phyloP scores from a whole-genome alignment of 225 moss, liverwort and hornwort genomes.

The Takakia lepidozioides region DNA sequence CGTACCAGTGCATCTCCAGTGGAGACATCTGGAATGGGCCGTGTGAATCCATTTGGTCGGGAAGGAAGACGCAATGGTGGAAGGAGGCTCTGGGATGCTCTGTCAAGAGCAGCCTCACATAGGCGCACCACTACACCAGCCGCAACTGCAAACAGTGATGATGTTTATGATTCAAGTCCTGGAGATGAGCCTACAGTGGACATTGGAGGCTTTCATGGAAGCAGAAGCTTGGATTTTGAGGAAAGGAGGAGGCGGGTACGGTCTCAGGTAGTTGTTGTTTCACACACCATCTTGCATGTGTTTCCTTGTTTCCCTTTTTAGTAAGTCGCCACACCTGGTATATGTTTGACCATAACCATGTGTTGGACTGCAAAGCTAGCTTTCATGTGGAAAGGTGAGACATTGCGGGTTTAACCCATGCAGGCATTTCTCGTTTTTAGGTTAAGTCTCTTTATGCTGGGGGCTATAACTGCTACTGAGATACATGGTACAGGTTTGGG shows the following conservation, averaged over 20 bases:
- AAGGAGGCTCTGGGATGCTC: conserved; percentile 85
- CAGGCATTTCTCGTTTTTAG: no score
- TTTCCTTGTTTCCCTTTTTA: no score
- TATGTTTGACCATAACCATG: no score
- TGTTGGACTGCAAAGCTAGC: no score
- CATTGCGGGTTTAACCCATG: no score
- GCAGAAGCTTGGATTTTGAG: conserved; percentile 67
- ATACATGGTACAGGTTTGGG: conserved; percentile 65
- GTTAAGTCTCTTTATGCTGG: no score
- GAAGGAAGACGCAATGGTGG: conserved; percentile 82
- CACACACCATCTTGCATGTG: no score
- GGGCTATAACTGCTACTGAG: no score
- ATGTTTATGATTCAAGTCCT: conserved; percentile 38
- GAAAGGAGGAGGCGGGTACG: conserved; percentile 77
- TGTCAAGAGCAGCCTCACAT: conserved; percentile 84
- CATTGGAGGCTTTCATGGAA: conserved; percentile 46
- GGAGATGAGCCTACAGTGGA: conserved; percentile 54
- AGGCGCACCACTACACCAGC: conserved; percentile 48
- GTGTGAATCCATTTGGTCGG: conserved; percentile 41
- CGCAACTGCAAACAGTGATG: conserved; percentile 28
- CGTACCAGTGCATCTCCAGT: conserved; percentile 40
- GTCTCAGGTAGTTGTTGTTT: conserved; percentile 93
- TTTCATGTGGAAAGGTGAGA: no score
- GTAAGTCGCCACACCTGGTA: no score
- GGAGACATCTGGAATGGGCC: conserved; percentile 30